phyloP scores from a whole-genome alignment of 768 basidiomycete genomes.

The Lactifluus pinguis region DNA sequence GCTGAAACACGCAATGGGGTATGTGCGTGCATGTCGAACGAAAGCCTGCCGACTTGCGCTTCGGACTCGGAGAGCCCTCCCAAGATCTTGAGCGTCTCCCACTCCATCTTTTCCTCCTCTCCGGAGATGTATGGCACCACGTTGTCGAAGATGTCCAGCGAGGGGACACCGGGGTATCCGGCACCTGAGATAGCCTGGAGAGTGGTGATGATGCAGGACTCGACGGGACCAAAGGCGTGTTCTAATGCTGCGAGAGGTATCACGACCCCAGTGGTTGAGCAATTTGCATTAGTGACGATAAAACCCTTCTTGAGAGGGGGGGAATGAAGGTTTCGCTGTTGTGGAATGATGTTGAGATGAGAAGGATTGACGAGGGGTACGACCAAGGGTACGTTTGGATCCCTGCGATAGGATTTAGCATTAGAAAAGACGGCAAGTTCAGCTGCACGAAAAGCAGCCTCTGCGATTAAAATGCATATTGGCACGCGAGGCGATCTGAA shows the following conservation, averaged over 20 bases:
- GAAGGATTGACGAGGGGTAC: conserved; percentile 91
- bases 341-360: conserved; percentile 75
- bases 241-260: conserved; percentile 89
- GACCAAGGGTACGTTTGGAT: conserved; percentile 87
- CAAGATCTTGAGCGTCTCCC: conserved; percentile 97
- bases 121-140: conserved; percentile 90
- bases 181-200: conserved; percentile 97
- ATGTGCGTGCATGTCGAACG: conserved; percentile 80
- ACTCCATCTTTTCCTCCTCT: conserved; percentile 97
- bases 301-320: conserved; percentile 75
- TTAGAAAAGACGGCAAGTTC: conserved; percentile 94
- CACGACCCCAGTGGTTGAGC: conserved; percentile 88
- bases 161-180: conserved; percentile 92
- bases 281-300: conserved; percentile 98
- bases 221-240: conserved; percentile 87
- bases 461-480: conserved; percentile 33
- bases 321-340: conserved; percentile 64
- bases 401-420: conserved; percentile 91
- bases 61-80: conserved; percentile 63
- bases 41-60: conserved; percentile 29
- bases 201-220: conserved; percentile 85
- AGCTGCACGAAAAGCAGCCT: conserved; percentile 76
- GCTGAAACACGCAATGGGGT: conserved; percentile 86
- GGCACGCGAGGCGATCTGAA: neutral
- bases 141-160: conserved; percentile 91